Evolutionary conservation across 805 yeast species (phyloP), one percentile per base, ranked within the genome.

Genomic region (Metschnikowia arizonensis): DNA sequence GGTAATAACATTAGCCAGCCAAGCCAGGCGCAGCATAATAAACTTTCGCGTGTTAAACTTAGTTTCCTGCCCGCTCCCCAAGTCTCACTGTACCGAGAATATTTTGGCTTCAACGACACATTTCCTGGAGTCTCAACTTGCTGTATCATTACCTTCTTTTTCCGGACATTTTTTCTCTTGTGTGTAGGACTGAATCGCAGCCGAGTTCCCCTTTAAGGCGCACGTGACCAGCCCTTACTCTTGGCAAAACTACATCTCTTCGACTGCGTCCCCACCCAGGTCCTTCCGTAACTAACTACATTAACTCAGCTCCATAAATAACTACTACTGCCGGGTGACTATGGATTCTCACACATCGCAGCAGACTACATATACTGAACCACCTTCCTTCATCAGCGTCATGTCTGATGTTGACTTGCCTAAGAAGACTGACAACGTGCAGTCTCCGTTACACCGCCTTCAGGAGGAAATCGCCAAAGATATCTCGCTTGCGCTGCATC

Each of bases 371-470:
- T 14, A 4, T 10, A 7, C 23, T 14, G n/a, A 32, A 32, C 11
- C 23, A 17, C 14, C 21, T 23, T 30, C 30, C 31, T 18, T 26
- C 23, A 25, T 36, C 14, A 33, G 17, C 32, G 21, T 15, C 23
- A 34, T 34, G 45, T 36, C 42, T 15, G 19, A 42, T 15, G 33
- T 17, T 35, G 45, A 41, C 33, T 28, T 37, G 8, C 17, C 33
- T 7, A 14, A 37, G 24, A 37, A 37, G 25, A 32, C 40, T 18
- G 52, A 50, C 26, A 40, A 46, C 41, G 52, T 53, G 28, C 38
- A 36, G 31, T 54, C 56, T 39, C 56, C 57, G 12, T 45, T 52
- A 40, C 57, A 54, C 39, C 29, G 48, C 14, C 53, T 54, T 34
- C 55, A 54, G 46, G 46, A 50, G 17, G 53, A 52, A n/a, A 42